phyloP scores from a whole-genome alignment of 176 grass and related monocot genomes.

The Saccharum spontaneum region DNA sequence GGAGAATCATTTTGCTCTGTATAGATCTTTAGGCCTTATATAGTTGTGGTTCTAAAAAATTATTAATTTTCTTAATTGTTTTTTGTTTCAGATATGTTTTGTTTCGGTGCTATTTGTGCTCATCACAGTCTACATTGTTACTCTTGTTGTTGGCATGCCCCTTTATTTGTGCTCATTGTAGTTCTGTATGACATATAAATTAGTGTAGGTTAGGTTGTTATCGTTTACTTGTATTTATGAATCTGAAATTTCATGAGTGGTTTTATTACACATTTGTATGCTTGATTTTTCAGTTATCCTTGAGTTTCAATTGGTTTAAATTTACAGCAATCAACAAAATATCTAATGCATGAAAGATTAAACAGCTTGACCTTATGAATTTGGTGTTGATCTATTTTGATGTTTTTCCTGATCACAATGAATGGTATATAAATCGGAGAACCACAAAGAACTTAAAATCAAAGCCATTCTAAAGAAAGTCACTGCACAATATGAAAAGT shows the following conservation, averaged over 20 bases:
- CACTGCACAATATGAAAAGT: background rate
- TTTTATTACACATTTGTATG: background rate
- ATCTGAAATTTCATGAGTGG: background rate
- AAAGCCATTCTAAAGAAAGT: background rate
- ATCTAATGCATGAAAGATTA: background rate
- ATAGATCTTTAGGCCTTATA: background rate
- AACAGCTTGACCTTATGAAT: background rate
- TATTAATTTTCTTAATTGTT: background rate
- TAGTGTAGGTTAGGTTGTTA: background rate
- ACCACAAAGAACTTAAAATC: background rate
- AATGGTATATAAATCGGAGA: background rate
- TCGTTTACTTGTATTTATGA: background rate
- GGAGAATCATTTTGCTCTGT: background rate
- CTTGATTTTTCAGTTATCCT: background rate
- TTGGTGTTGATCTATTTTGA: background rate
- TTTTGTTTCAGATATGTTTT: background rate
- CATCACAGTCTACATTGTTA: background rate
- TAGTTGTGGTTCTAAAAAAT: background rate
- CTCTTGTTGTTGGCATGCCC: background rate
- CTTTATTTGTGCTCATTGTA: background rate
- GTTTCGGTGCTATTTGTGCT: background rate
- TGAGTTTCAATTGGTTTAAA: background rate
- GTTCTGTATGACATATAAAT: background rate
- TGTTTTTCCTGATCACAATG: background rate
- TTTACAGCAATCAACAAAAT: background rate